Base-by-base conservation (phyloP, 345 rosid genomes). In the Brassica cretica region DNA sequence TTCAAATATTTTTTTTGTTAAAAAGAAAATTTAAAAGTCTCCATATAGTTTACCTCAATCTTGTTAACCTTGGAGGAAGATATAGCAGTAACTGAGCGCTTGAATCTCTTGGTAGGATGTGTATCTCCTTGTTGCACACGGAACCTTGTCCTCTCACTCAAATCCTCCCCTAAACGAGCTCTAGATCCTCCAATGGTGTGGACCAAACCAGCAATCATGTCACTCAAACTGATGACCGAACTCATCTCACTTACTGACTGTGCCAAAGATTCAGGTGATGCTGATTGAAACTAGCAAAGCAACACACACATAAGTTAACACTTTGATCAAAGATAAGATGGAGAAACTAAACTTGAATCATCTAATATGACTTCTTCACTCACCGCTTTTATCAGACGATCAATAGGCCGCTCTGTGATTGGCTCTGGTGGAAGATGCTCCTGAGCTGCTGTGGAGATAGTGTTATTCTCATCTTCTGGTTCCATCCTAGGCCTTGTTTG, bases 131-230 rank as follows among this genome's bases (percentile, higher is more conserved):
- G 91, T 37, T 84, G 86, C 80, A 87, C 84, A 69, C 85, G 89
- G 63, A 88, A 85, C 27, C 87, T 85, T 64, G 91, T 88, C 92
- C 82, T 87, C 12, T 89, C 89, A 66, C 85, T 94, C 82, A 94
- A 82, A 86, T 92, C 94, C 81, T 89, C 98, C 25, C 89, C 97
- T 79, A 88, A 84, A 55, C 89, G 85, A 76, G 94, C 93, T 82
- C 89, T 87, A 81, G 89, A 89, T 64, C 98, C 92, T 84, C 89
- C 89, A 62, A 82, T 84, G 0, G 95, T 87, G 5, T 55, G 51
- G n/a, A 89, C 91, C 0, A 95, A 86, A 53, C 93, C 91, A 10
- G 94, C 90, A 63, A 89, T 78, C 78, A 88, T 86, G 69, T 94
- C 93, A 29, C 79, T 85, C 91, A 89, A 80, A 75, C 88, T 83